Evolutionary conservation across 495 filamentous ascomycete species (phyloP), one percentile per base, ranked within the genome.

Genomic region (Penicillium desertorum): DNA sequence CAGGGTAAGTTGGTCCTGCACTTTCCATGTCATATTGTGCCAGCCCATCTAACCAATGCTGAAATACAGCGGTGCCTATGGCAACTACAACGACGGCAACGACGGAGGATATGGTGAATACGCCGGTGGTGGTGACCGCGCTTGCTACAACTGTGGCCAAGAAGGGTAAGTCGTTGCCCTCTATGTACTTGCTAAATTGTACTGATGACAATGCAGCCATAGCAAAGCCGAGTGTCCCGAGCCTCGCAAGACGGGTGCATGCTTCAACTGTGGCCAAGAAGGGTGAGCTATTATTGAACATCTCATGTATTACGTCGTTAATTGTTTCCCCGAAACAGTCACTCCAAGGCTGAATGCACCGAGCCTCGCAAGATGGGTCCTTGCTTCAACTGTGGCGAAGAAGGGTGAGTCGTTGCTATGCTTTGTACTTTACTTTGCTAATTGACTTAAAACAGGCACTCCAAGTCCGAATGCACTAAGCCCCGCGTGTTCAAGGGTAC

Each of bases 121-220:
- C 12, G 23, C n/a, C n/a, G 27, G 27, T 29, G 27, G 27, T 14
- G 43, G 17, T 45, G 44, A 47, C 11, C 53, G 53, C 5, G 81
- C 76, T 32, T 96, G 90, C 75, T 95, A 85, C 80, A 92, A 91
- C 66, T 96, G 91, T 59, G 88, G 87, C 36, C 71, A 91, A 64
- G 71, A 78, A 56, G 89, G 88, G 87, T 88, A 77, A 73, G 76
- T 56, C 8, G 7, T 25, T 39, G 19, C 4, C 20, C n/a, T 11
- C 12, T 22, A n/a, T 36, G 43, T 9, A 0, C 19, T 9, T 46
- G 12, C 3, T 20, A 12, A 11, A 30, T 17, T n/a, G 1, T 17
- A 19, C 39, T 36, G 41, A 45, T 12, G 2, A 49, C 10, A n/a
- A 37, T 47, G 37, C 16, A 60, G 45, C 17, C 58, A 60, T 22